phyloP scores from a whole-genome alignment of 73 alveolate genomes.

The Effrenium voratum region DNA sequence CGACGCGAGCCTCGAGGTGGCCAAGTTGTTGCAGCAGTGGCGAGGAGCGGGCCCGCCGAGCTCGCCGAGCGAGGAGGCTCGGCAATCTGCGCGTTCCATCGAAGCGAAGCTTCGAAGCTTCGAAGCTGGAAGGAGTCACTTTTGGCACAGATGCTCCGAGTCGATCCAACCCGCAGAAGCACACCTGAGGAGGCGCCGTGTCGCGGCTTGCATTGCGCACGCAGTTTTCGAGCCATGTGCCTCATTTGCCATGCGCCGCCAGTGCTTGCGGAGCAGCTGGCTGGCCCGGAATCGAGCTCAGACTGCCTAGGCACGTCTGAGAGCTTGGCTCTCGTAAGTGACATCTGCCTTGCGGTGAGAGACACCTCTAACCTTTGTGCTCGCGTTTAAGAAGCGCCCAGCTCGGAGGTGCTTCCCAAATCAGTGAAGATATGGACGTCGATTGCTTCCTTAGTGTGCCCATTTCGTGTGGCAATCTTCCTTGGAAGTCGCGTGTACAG shows the following conservation, averaged over 20 bases:
- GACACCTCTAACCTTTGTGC: too few relatives aligned
- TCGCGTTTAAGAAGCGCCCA: too few relatives aligned
- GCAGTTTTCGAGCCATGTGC: neutral
- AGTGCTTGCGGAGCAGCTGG: conserved; percentile 86
- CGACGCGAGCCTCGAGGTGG: conserved; percentile 24
- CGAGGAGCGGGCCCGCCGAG: conserved; percentile 11
- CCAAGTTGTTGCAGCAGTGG: conserved; percentile 63
- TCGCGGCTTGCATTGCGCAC: neutral
- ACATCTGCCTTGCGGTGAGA: too few relatives aligned
- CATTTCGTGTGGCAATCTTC: too few relatives aligned
- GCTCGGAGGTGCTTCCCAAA: too few relatives aligned
- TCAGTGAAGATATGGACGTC: too few relatives aligned
- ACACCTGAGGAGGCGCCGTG: conserved; percentile 32
- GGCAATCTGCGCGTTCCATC: neutral
- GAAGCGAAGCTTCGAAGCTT: neutral
- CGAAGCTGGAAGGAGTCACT: conserved; percentile 5
- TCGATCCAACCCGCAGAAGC: conserved; percentile 24
- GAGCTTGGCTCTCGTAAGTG: neutral
- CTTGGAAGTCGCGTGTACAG: too few relatives aligned
- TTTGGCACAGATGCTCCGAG: conserved; percentile 73
- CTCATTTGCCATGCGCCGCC: neutral
- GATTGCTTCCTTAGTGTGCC: too few relatives aligned
- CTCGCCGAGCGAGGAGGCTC: conserved; percentile 23
- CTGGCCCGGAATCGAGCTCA: conserved; percentile 90
- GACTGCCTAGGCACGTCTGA: conserved; percentile 84